phyloP scores from a whole-genome alignment of 805 yeast genomes.

The Saturnispora dispora region DNA sequence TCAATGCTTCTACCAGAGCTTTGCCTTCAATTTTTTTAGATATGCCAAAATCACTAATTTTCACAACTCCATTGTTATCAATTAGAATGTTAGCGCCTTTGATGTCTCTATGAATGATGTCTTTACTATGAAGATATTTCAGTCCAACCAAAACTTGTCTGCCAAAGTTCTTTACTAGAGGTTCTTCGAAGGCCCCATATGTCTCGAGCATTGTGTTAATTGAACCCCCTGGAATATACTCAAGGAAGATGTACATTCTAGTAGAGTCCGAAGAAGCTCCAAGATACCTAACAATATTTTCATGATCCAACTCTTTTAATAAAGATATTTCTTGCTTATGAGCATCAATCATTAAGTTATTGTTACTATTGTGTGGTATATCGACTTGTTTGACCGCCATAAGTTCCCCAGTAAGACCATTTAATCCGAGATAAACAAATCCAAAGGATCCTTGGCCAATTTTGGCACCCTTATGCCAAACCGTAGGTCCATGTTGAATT shows the following conservation, averaged over 20 bases:
- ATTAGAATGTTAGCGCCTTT: constrained; percentile 57
- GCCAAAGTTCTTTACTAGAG: constrained; percentile 44
- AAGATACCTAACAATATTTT: constrained; percentile 82
- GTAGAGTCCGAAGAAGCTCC: constrained; percentile 77
- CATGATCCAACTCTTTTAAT: constrained; percentile 74
- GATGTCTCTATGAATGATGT: constrained; percentile 54
- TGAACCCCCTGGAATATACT: constrained; percentile 39
- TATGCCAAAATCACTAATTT: constrained; percentile 60
- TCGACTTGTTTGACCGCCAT: constrained; percentile 97
- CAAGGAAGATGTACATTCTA: constrained; percentile 63
- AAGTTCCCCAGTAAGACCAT: constrained; percentile 84
- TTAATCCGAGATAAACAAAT: constrained; percentile 84
- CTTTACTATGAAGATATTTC: constrained; percentile 45
- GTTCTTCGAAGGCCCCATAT: constrained; percentile 56
- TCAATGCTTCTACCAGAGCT: constrained; percentile 6
- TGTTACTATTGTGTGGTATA: constrained; percentile 31
- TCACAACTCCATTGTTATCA: constrained; percentile 52
- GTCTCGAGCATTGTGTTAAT: constrained; percentile 47
- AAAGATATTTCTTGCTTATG: constrained; percentile 73
- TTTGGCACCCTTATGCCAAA: constrained; percentile 89
- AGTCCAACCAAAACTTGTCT: constrained; percentile 49
- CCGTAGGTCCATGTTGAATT: constrained; percentile 50
- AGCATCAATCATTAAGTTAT: constrained; percentile 57
- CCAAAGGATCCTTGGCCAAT: constrained; percentile 97
- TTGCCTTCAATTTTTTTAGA: constrained; percentile 38